Conservation (phyloP, 2,329 filamentous ascomycete species). For the Sporothrix dimorphospora region DNA sequence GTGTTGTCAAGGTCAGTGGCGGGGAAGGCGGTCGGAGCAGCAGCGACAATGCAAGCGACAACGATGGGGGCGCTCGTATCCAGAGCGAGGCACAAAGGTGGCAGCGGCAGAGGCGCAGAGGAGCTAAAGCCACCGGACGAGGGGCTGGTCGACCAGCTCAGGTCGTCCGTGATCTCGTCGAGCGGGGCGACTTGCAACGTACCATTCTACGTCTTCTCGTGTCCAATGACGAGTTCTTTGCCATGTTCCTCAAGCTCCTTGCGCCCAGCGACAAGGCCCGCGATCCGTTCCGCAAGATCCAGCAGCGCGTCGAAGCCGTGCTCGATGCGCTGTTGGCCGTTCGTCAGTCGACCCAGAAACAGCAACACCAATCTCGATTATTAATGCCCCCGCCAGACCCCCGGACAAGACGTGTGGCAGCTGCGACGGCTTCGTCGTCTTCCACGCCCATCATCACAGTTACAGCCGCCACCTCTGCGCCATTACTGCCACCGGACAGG, state of each 20-base stretch:
- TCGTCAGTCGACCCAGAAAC: slow-evolving; percentile 41
- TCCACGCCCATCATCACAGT: background rate
- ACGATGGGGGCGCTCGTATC: background rate
- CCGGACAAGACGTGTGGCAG: background rate
- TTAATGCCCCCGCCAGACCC: background rate
- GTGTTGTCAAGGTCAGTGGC: background rate
- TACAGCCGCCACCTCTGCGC: background rate
- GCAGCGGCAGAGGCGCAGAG: background rate
- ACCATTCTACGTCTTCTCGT: slow-evolving; percentile 59
- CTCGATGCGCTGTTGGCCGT: slow-evolving; percentile 48
- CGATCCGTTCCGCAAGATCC: slow-evolving; percentile 53
- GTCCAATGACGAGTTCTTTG: slow-evolving; percentile 58
- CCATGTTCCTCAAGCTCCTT: slow-evolving; percentile 54
- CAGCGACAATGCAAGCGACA: background rate
- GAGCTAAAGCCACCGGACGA: background rate
- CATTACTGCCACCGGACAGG: background rate
- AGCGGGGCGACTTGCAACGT: slow-evolving; percentile 52
- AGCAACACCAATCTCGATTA: slow-evolving; percentile 47
- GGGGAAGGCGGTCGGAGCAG: background rate
- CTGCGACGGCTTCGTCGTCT: background rate
- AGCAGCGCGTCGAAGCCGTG: slow-evolving; percentile 53
- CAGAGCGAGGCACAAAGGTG: background rate
- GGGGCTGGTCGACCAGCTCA: background rate
- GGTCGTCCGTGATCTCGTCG: slow-evolving; percentile 40
- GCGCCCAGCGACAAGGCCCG: slow-evolving; percentile 50